A percentile compares a stretch with the other conserved stretches of the same genome.
Evolutionary conservation across 257 asterid species (phyloP).

Genomic region (Asclepias syriaca): DNA sequence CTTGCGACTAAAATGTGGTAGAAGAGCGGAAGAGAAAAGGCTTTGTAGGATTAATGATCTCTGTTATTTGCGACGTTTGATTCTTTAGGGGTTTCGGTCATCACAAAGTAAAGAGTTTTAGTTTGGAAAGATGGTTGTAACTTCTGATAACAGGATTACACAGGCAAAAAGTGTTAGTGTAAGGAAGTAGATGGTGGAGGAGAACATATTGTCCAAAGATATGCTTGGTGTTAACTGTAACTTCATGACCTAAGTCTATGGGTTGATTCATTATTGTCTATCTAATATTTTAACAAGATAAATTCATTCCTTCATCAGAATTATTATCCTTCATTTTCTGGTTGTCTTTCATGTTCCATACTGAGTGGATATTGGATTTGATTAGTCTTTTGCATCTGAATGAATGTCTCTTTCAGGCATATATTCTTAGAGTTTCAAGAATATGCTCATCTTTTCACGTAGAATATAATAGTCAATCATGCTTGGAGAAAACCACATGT

Average conservation of each 20-base stretch:
- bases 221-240: not conserved
- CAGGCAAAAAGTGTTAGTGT: not conserved
- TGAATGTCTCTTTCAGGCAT: not conserved
- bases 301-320: not conserved
- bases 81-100: not conserved
- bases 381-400: not conserved
- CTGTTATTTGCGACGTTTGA: not conserved
- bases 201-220: not conserved
- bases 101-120: not conserved
- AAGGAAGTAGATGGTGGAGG: not conserved
- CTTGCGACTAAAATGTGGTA: conserved; percentile 1
- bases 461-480: not conserved
- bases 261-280: not conserved
- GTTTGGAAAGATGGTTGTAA: not conserved
- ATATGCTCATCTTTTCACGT: not conserved
- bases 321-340: not conserved
- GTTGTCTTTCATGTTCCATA: not conserved
- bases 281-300: not conserved
- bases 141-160: not conserved
- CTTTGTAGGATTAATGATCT: not conserved
- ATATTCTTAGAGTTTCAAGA: not conserved
- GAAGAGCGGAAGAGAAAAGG: not conserved
- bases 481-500: conserved; percentile 3
- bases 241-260: not conserved
- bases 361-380: not conserved